phyloP scores from a whole-genome alignment of 2,329 filamentous ascomycete species.

The Fusarium dlaminii region DNA sequence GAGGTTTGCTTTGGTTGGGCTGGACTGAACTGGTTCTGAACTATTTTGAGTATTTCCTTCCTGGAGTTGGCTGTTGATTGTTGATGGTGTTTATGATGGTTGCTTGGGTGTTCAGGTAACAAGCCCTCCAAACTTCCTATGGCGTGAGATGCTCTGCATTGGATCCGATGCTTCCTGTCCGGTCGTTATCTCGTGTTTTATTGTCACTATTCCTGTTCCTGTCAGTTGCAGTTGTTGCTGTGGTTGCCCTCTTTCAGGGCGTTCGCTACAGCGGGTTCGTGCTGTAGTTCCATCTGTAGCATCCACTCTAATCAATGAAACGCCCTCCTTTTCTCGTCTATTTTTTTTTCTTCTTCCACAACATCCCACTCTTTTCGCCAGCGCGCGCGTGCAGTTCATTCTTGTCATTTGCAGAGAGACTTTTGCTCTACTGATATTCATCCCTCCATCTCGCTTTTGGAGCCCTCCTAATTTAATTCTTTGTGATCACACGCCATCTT shows the following conservation, averaged over 20 bases:
- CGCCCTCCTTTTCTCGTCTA: slow-evolving; percentile 28
- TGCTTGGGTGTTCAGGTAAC: slow-evolving; percentile 18
- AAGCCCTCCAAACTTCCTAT: background rate
- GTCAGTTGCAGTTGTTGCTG: slow-evolving; percentile 8
- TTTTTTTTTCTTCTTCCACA: slow-evolving; percentile 22
- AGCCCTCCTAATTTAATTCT: slow-evolving; percentile 38
- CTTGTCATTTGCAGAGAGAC: background rate
- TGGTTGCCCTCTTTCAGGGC: slow-evolving; percentile 15
- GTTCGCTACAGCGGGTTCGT: slow-evolving; percentile 23
- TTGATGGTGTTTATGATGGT: slow-evolving; percentile 17
- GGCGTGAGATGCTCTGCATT: slow-evolving; percentile 1
- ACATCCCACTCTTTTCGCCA: slow-evolving; percentile 28
- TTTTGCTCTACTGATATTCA: slow-evolving; percentile 1
- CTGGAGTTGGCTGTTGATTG: slow-evolving; percentile 21
- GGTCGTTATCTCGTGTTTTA: slow-evolving; percentile 7
- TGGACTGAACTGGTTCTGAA: slow-evolving; percentile 7
- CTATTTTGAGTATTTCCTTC: slow-evolving; percentile 21
- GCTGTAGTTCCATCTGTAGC: slow-evolving; percentile 24
- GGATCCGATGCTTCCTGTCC: background rate
- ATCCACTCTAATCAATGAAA: slow-evolving; percentile 27
- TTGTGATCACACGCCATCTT: slow-evolving; percentile 39
- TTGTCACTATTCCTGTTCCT: slow-evolving; percentile 14
- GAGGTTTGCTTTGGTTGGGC: slow-evolving; percentile 6
- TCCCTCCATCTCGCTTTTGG: slow-evolving; percentile 24
- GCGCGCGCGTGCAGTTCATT: slow-evolving; percentile 6